Evolutionary conservation across 768 basidiomycete species (phyloP).

Genomic region (Lyophyllum decastes): DNA sequence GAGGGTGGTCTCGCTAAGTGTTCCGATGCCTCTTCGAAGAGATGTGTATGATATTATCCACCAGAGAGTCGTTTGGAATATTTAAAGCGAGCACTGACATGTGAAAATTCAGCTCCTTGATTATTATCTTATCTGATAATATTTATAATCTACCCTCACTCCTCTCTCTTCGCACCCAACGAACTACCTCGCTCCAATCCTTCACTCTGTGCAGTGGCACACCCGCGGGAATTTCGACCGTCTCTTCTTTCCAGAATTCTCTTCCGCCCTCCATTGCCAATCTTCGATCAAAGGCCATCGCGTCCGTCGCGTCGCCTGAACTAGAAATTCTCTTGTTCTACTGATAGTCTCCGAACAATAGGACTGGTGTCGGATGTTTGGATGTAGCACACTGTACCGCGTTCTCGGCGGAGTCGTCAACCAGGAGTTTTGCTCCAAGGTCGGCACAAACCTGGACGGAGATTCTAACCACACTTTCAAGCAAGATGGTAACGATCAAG

Average conservation of each 20-base stretch:
- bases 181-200: constrained; percentile 63
- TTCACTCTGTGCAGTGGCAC: constrained; percentile 53
- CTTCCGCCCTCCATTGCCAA: constrained; percentile 46
- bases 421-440: constrained; percentile 63
- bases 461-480: neutral
- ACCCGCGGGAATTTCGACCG: constrained; percentile 48
- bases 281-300: constrained; percentile 54
- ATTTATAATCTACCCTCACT: constrained; percentile 20
- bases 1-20: neutral
- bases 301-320: constrained; percentile 44
- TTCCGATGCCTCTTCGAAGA: neutral
- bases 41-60: neutral
- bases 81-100: neutral
- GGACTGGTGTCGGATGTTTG: constrained; percentile 51
- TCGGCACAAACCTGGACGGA: constrained; percentile 57
- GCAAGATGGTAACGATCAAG: neutral
- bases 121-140: constrained; percentile 16
- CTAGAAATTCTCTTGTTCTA: constrained; percentile 70
- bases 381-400: constrained; percentile 58
- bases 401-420: constrained; percentile 85
- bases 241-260: constrained; percentile 60
- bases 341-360: constrained; percentile 76
- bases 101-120: constrained; percentile 2
- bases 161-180: constrained; percentile 40
- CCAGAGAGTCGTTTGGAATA: neutral